These are phyloP conservation scores for Clitoria ternatea DNA, from an alignment of 306 rosid species.

Conservation along the genomic window DNA sequence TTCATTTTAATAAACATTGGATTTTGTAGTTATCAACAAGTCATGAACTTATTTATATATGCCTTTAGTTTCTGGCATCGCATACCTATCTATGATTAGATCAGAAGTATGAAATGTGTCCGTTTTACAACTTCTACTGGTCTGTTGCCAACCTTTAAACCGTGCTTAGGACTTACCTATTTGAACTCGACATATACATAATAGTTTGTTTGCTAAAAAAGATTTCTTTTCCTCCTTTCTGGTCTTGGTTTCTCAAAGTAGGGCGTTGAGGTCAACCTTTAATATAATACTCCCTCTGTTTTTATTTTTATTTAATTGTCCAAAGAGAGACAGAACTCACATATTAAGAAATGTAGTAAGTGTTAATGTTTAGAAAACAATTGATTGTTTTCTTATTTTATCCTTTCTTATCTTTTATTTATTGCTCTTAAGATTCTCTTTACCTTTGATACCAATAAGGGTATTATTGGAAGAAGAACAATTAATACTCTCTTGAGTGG, in stretches of 20 bases:
- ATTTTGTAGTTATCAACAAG: not conserved
- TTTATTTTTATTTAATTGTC: no score
- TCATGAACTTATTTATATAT: not conserved
- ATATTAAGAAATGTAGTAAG: no score
- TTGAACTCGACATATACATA: not conserved
- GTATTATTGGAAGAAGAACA: no score
- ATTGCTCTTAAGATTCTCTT: no score
- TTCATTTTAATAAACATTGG: not conserved
- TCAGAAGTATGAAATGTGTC: not conserved
- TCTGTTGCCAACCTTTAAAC: not conserved
- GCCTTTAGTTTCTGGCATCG: not conserved
- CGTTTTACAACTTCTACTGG: not conserved
- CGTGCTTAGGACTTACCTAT: no score
- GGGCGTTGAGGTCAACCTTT: not conserved
- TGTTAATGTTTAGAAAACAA: no score
- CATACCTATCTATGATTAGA: not conserved
- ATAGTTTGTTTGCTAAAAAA: not conserved
- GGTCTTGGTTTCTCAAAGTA: not conserved
- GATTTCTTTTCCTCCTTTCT: not conserved
- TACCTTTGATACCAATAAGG: no score
- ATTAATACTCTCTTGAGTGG: no score
- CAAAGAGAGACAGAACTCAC: no score
- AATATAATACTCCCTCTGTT: no score
- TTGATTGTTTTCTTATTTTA: no score
- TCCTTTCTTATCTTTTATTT: no score